Conservation (phyloP, 2,329 filamentous ascomycete genomes). For the Grosmannia huntii region DNA sequence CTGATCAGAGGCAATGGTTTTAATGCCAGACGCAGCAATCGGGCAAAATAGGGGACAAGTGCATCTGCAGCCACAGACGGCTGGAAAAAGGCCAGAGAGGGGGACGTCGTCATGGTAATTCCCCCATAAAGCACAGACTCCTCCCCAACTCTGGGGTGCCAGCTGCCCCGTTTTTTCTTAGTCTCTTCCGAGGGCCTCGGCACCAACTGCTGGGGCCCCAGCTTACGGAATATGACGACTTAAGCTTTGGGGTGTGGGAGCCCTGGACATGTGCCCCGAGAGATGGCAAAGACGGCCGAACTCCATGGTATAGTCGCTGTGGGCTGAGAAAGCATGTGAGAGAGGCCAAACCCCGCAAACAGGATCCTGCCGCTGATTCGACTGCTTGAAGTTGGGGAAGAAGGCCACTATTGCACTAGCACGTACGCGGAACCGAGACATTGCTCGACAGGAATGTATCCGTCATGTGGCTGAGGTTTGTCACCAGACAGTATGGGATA, state of each 20-base stretch:
- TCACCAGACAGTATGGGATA: neutral
- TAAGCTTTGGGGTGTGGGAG: neutral
- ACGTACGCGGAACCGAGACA: neutral
- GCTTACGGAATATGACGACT: neutral
- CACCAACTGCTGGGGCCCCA: neutral
- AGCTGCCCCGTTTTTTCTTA: neutral
- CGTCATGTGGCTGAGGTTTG: no score
- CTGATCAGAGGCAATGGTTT: neutral
- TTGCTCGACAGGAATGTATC: neutral
- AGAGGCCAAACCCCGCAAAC: neutral
- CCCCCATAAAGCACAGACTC: neutral
- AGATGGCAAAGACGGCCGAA: neutral
- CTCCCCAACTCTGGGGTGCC: neutral
- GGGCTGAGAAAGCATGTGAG: neutral
- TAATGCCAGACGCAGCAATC: neutral
- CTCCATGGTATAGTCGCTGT: no score
- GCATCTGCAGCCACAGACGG: neutral
- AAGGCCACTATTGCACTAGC: neutral
- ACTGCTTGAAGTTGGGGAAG: neutral
- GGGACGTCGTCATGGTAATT: neutral
- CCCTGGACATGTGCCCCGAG: neutral
- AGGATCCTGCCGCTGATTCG: no score
- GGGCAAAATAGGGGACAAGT: neutral
- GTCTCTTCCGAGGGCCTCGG: conserved; percentile 12
- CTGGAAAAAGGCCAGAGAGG: neutral